Conservation (phyloP, 2,329 filamentous ascomycete species). For the Aspergillus sp. region DNA sequence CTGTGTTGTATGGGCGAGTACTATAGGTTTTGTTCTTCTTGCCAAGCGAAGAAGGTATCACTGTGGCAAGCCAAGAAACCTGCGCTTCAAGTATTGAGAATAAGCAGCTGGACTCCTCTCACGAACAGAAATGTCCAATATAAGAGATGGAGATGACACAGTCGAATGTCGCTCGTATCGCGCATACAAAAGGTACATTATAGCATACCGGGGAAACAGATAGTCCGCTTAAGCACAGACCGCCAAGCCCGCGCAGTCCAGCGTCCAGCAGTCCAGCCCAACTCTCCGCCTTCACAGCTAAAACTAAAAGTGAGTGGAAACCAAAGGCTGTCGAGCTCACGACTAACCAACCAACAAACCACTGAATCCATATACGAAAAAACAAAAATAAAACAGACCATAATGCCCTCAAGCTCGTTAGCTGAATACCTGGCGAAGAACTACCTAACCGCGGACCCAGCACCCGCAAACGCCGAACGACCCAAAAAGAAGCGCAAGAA, state of each 20-base stretch:
- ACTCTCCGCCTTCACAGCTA: too few species aligned
- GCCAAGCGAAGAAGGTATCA: too few species aligned
- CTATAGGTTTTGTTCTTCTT: too few species aligned
- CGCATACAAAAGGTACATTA: background rate
- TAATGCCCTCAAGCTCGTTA: slow-evolving; percentile 58
- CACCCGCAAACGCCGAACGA: slow-evolving; percentile 38
- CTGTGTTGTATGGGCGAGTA: too few species aligned
- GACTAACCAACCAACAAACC: background rate
- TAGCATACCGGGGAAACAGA: background rate
- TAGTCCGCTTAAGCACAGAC: background rate
- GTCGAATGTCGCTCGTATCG: background rate
- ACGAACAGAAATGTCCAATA: too few species aligned
- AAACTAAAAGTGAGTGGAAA: too few species aligned
- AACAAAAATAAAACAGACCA: background rate
- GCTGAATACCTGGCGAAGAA: slow-evolving; percentile 87
- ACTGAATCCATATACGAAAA: background rate
- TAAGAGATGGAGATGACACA: too few species aligned
- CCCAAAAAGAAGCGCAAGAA: slow-evolving; percentile 60
- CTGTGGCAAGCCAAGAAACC: too few species aligned
- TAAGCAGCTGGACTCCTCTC: too few species aligned
- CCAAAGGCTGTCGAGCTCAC: background rate
- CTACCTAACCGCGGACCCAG: slow-evolving; percentile 71
- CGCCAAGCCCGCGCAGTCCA: background rate
- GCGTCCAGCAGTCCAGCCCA: too few species aligned
- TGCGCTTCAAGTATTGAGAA: background rate